Conservation (phyloP, 768 basidiomycete species). For the Boletus speciosus region DNA sequence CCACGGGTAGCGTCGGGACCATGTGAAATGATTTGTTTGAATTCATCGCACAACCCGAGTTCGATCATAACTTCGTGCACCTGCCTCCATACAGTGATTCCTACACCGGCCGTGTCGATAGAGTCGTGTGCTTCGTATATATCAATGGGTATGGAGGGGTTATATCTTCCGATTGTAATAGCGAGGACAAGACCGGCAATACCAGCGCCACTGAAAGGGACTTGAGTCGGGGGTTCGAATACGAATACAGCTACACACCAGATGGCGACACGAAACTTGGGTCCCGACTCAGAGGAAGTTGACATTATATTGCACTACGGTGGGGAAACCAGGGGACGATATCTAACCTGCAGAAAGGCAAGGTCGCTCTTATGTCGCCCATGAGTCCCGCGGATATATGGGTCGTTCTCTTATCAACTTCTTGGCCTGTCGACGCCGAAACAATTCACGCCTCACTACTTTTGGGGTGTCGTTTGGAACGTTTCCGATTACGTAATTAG, state of each 20-base stretch:
- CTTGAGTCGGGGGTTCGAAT: neutral
- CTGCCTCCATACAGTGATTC: conserved; percentile 43
- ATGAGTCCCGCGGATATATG: neutral
- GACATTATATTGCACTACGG: neutral
- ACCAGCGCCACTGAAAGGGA: conserved; percentile 33
- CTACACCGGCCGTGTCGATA: conserved; percentile 38
- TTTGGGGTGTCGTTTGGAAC: no score
- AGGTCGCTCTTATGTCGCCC: neutral
- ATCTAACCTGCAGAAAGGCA: neutral
- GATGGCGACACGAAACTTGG: conserved; percentile 22
- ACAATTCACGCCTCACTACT: no score
- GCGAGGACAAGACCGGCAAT: conserved; percentile 46
- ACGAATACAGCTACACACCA: conserved; percentile 7
- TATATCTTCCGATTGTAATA: conserved; percentile 31
- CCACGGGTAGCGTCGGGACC: conserved; percentile 13
- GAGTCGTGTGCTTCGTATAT: conserved; percentile 45
- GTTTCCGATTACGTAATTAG: no score
- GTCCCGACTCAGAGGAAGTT: neutral
- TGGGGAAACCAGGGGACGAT: neutral
- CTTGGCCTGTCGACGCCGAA: no score
- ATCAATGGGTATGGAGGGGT: conserved; percentile 34
- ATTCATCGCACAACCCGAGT: conserved; percentile 40
- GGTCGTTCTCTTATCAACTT: no score
- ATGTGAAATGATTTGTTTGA: conserved; percentile 13
- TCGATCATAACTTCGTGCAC: conserved; percentile 42